Percentiles rank a stretch among this genome's conserved stretches.
These are phyloP conservation scores for Draba incana DNA, from an alignment of 345 rosid genomes.

Conservation along the genomic window DNA sequence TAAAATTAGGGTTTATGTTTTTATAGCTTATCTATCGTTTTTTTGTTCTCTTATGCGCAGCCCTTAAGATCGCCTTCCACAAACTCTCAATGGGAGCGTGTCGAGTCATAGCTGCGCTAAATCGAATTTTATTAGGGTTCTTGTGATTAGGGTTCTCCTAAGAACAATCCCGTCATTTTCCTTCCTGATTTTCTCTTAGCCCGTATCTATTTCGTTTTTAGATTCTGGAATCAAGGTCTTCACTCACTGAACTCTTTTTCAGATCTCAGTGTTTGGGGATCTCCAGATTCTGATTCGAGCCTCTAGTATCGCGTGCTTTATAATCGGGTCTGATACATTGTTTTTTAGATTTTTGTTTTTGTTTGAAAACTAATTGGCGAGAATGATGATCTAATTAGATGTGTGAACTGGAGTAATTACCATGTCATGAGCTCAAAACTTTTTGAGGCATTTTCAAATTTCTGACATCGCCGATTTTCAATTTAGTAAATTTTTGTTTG, in stretches of 20 bases:
- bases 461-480: conserved; percentile 9
- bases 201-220: conserved; percentile 7
- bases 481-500: too few species aligned
- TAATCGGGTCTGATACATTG: conserved; percentile 29
- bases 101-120: conserved; percentile 47
- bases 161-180: background rate
- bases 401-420: conserved; percentile 25
- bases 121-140: conserved; percentile 23
- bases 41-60: conserved; percentile 9
- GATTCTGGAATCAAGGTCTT: conserved; percentile 12
- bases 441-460: conserved; percentile 38
- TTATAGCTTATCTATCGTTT: background rate
- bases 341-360: background rate
- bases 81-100: conserved; percentile 45
- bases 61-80: conserved; percentile 52
- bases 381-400: conserved; percentile 36
- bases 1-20: conserved; percentile 13
- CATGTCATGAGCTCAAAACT: conserved; percentile 3
- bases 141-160: conserved; percentile 40
- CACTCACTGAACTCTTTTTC: background rate
- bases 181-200: conserved; percentile 19
- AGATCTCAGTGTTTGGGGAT: conserved; percentile 15
- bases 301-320: conserved; percentile 3
- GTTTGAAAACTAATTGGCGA: background rate
- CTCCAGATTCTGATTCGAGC: conserved; percentile 18